These are phyloP conservation scores for Tolypocladium ovalisporum DNA, from an alignment of 2,329 filamentous ascomycete genomes.

Conservation along the genomic window DNA sequence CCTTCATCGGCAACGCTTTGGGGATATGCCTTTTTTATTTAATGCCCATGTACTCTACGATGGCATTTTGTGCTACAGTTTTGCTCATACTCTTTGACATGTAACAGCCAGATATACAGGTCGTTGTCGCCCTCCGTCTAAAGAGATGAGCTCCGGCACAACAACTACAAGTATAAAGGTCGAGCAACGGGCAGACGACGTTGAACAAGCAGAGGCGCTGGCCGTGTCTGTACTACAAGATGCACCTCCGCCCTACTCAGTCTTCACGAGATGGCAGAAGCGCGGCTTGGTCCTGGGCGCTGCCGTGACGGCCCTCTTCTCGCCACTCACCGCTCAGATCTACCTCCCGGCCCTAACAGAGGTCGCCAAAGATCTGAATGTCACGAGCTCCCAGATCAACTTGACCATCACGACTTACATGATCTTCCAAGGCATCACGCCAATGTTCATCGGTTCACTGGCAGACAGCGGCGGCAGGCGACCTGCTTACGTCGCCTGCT, in stretches of 20 bases:
- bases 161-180: neutral
- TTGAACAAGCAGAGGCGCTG: conserved; percentile 7
- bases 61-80: neutral
- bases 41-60: neutral
- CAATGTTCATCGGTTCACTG: conserved; percentile 44
- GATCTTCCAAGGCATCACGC: conserved; percentile 50
- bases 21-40: neutral
- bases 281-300: conserved; percentile 27
- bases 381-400: conserved; percentile 32
- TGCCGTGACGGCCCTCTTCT: conserved; percentile 29
- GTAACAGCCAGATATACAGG: neutral
- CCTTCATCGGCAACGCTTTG: neutral
- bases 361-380: conserved; percentile 34
- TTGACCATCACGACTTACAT: conserved; percentile 44
- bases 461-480: conserved; percentile 43
- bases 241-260: conserved; percentile 19
- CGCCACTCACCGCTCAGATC: conserved; percentile 36
- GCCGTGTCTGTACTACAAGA: neutral
- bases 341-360: conserved; percentile 42
- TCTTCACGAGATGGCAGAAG: conserved; percentile 28
- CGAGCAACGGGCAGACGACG: neutral
- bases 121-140: neutral
- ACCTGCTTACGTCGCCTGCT: conserved; percentile 42
- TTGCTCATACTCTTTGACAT: neutral
- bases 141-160: neutral